Base-by-base conservation (phyloP, 257 asterid species). In the Solanum bukasovii region DNA sequence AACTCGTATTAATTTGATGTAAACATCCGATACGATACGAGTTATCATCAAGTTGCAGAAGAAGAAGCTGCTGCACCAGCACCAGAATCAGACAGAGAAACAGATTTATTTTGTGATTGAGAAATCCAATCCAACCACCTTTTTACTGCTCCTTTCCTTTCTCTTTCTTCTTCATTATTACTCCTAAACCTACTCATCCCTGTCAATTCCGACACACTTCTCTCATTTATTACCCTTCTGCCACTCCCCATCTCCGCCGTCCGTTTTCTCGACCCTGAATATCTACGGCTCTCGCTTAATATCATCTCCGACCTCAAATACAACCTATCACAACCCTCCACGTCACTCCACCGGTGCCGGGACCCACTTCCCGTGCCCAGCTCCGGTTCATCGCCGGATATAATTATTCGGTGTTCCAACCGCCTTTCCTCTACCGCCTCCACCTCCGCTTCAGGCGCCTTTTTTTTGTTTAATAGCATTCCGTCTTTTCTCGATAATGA, bases 111-210 rank as follows among this genome's bases (percentile, higher is more conserved):
- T 90, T 93, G 91, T 29, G 97, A 89, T 88, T 93, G 95, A 67
- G 98, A 92, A 91, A 96, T 91, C 98, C 98, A 94, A 91, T 94
- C 95, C 96, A 94, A 86, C 98, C 96, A 95, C 92, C 98, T 92
- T 89, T 90, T 90, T 34, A 91, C 95, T 7, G 89, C 95, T 87
- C 96, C 92, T 44, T 79, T 85, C 83, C 68, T 87, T 84, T 88
- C 87, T 86, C 87, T 73, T 33, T 59, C 21, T 27, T 46, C 65
- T 42, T 92, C 91, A 11, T 93, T 92, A 89, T 94, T 93, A 90
- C 94, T 90, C 81, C 90, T 89, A 88, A 87, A 94, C 95, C 99
- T 94, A 92, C 95, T 92, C 92, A 96, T 25, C 38, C 96, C 98
- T 87, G 96, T 94, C 83, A 95, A 94, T 84, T 96, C 99, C 74